Conservation (phyloP, 768 basidiomycete species). For the Auricularia cornea region DNA sequence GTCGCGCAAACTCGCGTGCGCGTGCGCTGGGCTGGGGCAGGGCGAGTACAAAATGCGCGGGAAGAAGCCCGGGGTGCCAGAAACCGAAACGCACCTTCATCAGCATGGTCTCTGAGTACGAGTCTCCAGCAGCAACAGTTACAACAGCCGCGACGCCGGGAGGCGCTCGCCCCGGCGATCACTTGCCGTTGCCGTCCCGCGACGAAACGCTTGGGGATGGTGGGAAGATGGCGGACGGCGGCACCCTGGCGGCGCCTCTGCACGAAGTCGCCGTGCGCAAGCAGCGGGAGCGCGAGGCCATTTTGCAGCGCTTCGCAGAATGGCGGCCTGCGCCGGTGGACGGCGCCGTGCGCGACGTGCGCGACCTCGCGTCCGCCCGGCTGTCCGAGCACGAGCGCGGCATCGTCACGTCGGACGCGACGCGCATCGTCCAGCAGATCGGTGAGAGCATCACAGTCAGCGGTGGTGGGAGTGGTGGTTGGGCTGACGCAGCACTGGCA, state of each 20-base stretch:
- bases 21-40: no score
- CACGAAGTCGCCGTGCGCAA: not conserved
- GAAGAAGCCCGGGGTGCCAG: no score
- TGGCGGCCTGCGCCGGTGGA: slow-evolving; percentile 14
- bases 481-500: not conserved
- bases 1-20: no score
- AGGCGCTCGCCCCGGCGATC: not conserved
- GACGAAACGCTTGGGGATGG: no score
- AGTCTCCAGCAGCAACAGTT: not conserved
- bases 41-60: no score
- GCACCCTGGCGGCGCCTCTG: not conserved
- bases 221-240: no score
- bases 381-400: slow-evolving; percentile 22
- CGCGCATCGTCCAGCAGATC: slow-evolving; percentile 22
- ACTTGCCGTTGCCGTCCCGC: not conserved
- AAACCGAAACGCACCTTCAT: no score
- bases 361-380: slow-evolving; percentile 18
- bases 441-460: no score
- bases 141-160: not conserved
- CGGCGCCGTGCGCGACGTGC: slow-evolving; percentile 18
- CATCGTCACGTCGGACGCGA: slow-evolving; percentile 31
- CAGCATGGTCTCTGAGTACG: no score
- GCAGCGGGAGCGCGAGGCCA: slow-evolving; percentile 17
- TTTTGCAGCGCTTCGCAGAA: slow-evolving; percentile 16
- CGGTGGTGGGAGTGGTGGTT: no score